Evolutionary conservation across 176 grass and related monocot genomes (phyloP).

Genomic region (Aegilops sharonensis): DNA sequence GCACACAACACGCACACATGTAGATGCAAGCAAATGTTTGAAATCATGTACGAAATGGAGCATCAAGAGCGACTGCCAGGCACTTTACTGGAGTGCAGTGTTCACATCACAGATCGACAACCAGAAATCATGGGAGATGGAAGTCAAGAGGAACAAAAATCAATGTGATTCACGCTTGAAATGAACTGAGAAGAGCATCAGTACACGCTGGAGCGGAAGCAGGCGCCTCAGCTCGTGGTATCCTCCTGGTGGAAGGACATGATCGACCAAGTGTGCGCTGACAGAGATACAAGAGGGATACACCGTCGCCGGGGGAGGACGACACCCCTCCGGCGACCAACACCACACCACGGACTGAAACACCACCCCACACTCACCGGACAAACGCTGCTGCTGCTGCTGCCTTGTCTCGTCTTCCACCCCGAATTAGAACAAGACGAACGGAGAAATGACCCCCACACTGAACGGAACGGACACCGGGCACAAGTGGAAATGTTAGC

Average conservation of each 20-base stretch:
- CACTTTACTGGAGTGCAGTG: background rate
- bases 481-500: conserved; percentile 40
- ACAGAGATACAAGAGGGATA: conserved; percentile 42
- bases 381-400: background rate
- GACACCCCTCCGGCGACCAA: conserved; percentile 23
- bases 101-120: background rate
- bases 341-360: conserved; percentile 38
- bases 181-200: background rate
- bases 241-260: background rate
- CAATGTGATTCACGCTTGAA: background rate
- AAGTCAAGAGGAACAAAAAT: background rate
- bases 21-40: no score
- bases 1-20: no score
- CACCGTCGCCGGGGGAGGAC: conserved; percentile 17
- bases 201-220: background rate
- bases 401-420: background rate
- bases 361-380: conserved; percentile 32
- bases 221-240: background rate
- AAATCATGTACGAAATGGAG: background rate
- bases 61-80: background rate
- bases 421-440: conserved; percentile 42
- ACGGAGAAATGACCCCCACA: conserved; percentile 32
- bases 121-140: no score
- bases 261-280: conserved; percentile 31
- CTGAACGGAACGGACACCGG: conserved; percentile 26